Evolutionary conservation across 208 protist species (phyloP).

Genomic region (Crithidia brevicula): DNA sequence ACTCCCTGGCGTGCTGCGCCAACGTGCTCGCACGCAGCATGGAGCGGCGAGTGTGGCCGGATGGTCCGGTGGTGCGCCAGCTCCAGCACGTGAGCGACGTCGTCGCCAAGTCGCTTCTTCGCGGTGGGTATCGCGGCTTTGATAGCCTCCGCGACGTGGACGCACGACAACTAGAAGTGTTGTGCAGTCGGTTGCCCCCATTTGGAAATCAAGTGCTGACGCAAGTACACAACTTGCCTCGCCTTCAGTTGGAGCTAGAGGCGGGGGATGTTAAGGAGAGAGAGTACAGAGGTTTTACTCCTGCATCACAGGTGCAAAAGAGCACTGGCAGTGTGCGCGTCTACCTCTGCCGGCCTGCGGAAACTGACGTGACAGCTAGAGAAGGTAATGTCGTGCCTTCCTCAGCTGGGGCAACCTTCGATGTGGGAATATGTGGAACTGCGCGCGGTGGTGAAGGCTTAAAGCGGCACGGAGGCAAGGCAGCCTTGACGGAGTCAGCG

Average conservation of each 20-base stretch:
- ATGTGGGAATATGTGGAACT: no score
- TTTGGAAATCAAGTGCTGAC: conserved; percentile 69
- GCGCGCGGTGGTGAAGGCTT: background rate
- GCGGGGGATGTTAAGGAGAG: background rate
- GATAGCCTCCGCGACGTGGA: conserved; percentile 33
- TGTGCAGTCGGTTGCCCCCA: conserved; percentile 69
- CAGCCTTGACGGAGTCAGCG: background rate
- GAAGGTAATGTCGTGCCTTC: background rate
- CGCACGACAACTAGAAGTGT: conserved; percentile 66
- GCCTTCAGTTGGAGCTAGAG: conserved; percentile 16
- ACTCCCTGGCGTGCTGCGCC: conserved; percentile 51
- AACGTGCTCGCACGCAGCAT: conserved; percentile 66
- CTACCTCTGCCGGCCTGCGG: background rate
- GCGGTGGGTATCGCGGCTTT: conserved; percentile 58
- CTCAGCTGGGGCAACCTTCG: no score
- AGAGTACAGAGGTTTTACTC: background rate
- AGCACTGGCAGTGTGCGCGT: conserved; percentile 1
- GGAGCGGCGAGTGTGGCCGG: conserved; percentile 80
- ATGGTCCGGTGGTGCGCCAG: conserved; percentile 71
- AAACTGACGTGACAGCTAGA: background rate
- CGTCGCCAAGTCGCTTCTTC: conserved; percentile 46
- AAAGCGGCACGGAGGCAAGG: background rate
- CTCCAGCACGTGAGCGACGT: conserved; percentile 68
- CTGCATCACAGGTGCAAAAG: background rate
- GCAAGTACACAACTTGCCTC: conserved; percentile 35